Percentiles rank a stretch among this genome's conserved stretches.
phyloP scores from a whole-genome alignment of 768 basidiomycete genomes.

The Russula ochroleuca region DNA sequence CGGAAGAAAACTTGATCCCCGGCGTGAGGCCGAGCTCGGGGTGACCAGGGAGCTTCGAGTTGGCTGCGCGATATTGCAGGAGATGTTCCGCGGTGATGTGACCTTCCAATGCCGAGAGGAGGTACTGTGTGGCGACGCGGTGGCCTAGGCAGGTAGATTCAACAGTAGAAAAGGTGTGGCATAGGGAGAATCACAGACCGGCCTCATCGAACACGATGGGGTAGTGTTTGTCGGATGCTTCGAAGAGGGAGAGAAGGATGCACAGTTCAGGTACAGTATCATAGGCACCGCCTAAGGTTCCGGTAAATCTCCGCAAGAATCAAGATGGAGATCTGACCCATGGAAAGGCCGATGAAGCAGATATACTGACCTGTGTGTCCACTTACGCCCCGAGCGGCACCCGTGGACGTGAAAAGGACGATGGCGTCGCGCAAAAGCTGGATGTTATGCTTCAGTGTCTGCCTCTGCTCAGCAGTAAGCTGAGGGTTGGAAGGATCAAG shows the following conservation, averaged over 20 bases:
- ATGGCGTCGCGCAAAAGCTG: constrained; percentile 81
- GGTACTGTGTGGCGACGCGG: constrained; percentile 86
- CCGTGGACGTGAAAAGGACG: constrained; percentile 81
- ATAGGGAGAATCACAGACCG: constrained; percentile 43
- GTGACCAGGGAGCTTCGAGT: constrained; percentile 84
- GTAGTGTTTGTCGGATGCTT: constrained; percentile 55
- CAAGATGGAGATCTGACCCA: background rate
- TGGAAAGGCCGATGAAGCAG: background rate
- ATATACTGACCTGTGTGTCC: constrained; percentile 66
- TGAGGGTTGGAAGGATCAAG: constrained; percentile 67
- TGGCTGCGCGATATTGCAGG: constrained; percentile 79
- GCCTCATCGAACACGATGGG: constrained; percentile 80
- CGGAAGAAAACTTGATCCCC: constrained; percentile 91
- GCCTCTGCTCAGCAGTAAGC: constrained; percentile 59
- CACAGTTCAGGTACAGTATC: constrained; percentile 82
- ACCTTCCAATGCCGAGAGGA: constrained; percentile 75
- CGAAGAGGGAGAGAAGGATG: constrained; percentile 70
- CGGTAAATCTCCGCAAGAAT: background rate
- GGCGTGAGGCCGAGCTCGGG: constrained; percentile 87
- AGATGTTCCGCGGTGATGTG: constrained; percentile 69
- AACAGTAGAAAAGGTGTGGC: constrained; percentile 1
- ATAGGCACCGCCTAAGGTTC: constrained; percentile 40
- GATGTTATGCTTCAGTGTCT: constrained; percentile 61
- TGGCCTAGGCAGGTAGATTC: constrained; percentile 51
- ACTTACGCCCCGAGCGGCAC: constrained; percentile 79